Evolutionary conservation across 805 yeast species (phyloP).

Genomic region (Ogataea wickerhamii): DNA sequence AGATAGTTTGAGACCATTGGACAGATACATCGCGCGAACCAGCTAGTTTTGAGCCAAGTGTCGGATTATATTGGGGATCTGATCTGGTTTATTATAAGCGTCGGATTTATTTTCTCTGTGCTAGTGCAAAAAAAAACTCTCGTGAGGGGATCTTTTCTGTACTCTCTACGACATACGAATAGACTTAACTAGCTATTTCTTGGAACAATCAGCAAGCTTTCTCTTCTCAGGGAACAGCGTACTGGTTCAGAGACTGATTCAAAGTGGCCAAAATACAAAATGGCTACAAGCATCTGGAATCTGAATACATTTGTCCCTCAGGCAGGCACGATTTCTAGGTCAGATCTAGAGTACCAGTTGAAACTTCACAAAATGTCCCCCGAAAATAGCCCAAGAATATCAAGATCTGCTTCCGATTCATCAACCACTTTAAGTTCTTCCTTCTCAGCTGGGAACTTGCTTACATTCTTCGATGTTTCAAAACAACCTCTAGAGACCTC

Average conservation of each 20-base stretch:
- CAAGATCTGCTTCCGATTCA: constrained; percentile 15
- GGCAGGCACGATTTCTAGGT: not conserved
- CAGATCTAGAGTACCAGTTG: not conserved
- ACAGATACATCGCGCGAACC: not conserved
- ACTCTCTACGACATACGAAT: not conserved
- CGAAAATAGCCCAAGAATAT: not conserved
- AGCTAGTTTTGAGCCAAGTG: too few relatives aligned
- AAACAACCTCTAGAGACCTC: constrained; percentile 3
- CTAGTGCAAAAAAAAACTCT: not conserved
- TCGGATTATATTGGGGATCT: not conserved
- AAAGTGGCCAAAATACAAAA: not conserved
- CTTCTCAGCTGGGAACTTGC: constrained; percentile 17
- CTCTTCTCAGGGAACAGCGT: not conserved
- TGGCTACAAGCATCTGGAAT: constrained; percentile 2
- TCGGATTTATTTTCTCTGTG: not conserved
- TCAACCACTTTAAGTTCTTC: constrained; percentile 18
- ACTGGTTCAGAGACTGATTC: not conserved
- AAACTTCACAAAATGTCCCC: not conserved
- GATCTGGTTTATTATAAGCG: not conserved
- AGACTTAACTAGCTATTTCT: too few relatives aligned
- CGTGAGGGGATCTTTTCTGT: not conserved
- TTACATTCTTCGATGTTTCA: constrained; percentile 8
- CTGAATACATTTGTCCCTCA: constrained; percentile 1
- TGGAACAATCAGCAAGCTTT: not conserved
- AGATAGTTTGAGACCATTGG: not conserved